A percentile compares a stretch with the other conserved stretches of the same genome.
phyloP scores from a whole-genome alignment of 2,329 filamentous ascomycete genomes.

The Sporothrix mexicana region DNA sequence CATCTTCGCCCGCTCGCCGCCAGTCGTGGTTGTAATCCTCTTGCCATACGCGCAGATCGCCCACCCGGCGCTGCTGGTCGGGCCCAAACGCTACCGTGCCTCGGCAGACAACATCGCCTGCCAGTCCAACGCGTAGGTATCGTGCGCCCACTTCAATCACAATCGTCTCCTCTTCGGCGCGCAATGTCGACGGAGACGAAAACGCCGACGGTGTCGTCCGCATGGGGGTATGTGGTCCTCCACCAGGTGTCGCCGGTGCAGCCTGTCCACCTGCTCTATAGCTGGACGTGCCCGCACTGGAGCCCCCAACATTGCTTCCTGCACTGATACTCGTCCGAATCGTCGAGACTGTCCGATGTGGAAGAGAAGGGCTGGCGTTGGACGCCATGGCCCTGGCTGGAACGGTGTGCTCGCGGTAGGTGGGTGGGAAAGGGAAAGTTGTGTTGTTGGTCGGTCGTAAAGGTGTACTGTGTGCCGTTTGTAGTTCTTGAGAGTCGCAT shows the following conservation, averaged over 20 bases:
- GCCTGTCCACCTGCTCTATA: slow-evolving; percentile 36
- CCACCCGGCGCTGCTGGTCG: slow-evolving; percentile 75
- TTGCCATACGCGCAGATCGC: slow-evolving; percentile 79
- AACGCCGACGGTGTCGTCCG: slow-evolving; percentile 61
- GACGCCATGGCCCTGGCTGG: slow-evolving; percentile 51
- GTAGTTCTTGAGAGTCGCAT: not conserved
- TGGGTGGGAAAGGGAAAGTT: too few relatives aligned
- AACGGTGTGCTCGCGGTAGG: not conserved
- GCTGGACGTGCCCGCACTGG: slow-evolving; percentile 15
- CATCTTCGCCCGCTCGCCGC: slow-evolving; percentile 45
- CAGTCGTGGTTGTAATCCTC: slow-evolving; percentile 57
- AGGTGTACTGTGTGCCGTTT: not conserved
- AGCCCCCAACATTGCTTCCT: slow-evolving; percentile 29
- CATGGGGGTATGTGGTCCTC: slow-evolving; percentile 67
- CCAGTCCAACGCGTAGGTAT: slow-evolving; percentile 81
- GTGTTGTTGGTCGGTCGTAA: not conserved
- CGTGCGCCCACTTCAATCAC: slow-evolving; percentile 84
- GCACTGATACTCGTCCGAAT: slow-evolving; percentile 54
- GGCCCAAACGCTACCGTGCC: slow-evolving; percentile 72
- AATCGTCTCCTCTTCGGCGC: slow-evolving; percentile 81
- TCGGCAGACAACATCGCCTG: slow-evolving; percentile 81
- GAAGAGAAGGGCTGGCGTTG: slow-evolving; percentile 51
- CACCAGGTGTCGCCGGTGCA: slow-evolving; percentile 39
- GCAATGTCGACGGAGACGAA: slow-evolving; percentile 64
- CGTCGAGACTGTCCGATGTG: slow-evolving; percentile 64